phyloP scores from a whole-genome alignment of 352 stramenopile genomes.

The Phytophthora uliginosa region DNA sequence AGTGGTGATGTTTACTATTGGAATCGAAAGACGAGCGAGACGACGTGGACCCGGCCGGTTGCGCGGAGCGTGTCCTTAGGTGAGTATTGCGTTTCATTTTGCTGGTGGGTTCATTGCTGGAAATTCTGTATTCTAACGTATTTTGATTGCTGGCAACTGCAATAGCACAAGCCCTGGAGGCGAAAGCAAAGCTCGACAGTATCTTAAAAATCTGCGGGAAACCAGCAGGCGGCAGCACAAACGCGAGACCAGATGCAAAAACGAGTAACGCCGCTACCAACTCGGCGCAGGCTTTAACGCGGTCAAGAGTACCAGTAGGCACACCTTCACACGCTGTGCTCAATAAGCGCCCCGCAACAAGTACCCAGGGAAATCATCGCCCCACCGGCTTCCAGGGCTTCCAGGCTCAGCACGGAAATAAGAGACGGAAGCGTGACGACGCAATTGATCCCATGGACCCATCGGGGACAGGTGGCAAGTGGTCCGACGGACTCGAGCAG shows the following conservation, averaged over 20 bases:
- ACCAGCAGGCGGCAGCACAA: neutral
- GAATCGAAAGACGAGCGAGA: slow-evolving; percentile 81
- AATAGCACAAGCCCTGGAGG: slow-evolving; percentile 59
- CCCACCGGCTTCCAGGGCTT: neutral
- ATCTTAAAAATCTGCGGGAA: slow-evolving; percentile 60
- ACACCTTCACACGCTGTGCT: neutral
- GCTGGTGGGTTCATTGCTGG: neutral
- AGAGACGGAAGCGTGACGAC: slow-evolving; percentile 25
- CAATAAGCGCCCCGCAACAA: slow-evolving; percentile 21
- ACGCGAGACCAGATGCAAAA: slow-evolving; percentile 11
- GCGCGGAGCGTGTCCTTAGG: slow-evolving; percentile 62
- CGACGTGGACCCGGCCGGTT: slow-evolving; percentile 70
- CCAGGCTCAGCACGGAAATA: slow-evolving; percentile 12
- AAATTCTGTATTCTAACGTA: neutral
- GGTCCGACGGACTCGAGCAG: slow-evolving; percentile 34
- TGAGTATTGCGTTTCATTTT: slow-evolving; percentile 24
- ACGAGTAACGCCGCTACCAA: neutral
- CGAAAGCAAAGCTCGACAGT: slow-evolving; percentile 70
- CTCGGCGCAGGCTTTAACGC: neutral
- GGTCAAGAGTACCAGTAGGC: neutral
- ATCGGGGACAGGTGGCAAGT: slow-evolving; percentile 34
- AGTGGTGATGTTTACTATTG: slow-evolving; percentile 79
- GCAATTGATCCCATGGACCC: slow-evolving; percentile 36
- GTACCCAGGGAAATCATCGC: neutral
- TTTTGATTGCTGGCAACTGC: neutral